Evolutionary conservation across 768 basidiomycete species (phyloP).

Genomic region (Termitomyces sp.): DNA sequence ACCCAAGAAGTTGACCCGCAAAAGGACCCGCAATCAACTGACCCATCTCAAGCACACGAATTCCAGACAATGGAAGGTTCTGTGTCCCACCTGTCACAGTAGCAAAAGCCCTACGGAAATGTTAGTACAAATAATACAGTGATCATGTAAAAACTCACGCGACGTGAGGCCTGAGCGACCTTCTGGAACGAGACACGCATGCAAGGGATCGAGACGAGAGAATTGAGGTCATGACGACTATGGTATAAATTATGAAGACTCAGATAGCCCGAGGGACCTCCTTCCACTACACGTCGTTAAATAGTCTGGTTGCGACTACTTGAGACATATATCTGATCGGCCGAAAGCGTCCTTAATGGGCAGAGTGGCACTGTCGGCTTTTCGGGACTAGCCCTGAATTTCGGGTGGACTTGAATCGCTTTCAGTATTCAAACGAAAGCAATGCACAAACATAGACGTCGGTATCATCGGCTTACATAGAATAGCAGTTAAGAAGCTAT

Average conservation of each 20-base stretch:
- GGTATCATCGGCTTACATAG: neutral
- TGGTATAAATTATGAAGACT: neutral
- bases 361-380: neutral
- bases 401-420: neutral
- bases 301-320: neutral
- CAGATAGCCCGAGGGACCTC: neutral
- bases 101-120: constrained; percentile 8
- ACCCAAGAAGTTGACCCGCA: constrained; percentile 71
- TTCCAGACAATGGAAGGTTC: constrained; percentile 55
- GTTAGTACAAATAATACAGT: neutral
- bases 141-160: neutral
- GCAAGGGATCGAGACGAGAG: neutral
- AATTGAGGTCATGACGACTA: neutral
- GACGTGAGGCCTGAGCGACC: neutral
- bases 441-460: neutral
- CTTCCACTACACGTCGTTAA: neutral
- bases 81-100: constrained; percentile 14
- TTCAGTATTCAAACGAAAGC: neutral
- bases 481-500: too few species aligned
- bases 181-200: neutral
- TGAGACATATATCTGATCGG: neutral
- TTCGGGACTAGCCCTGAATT: neutral
- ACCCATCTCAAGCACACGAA: constrained; percentile 66
- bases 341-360: neutral
- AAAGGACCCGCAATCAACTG: constrained; percentile 74